Evolutionary conservation across 495 filamentous ascomycete species (phyloP).

Genomic region (Thermothielavioides terrestris): DNA sequence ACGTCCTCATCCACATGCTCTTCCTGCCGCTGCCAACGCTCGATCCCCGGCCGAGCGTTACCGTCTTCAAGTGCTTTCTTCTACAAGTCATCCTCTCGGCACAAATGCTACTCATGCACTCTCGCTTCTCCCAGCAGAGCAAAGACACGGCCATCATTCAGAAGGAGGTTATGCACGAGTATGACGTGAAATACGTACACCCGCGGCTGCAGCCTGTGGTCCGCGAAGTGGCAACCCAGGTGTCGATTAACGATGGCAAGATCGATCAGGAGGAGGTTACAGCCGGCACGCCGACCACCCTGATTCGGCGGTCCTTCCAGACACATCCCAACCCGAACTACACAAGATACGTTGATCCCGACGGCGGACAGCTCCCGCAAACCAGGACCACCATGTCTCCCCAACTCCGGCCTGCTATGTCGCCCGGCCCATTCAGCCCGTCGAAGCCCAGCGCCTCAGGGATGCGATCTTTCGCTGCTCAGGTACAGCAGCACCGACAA

Average conservation of each 20-base stretch:
- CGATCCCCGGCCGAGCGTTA: conserved; percentile 73
- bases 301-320: conserved; percentile 72
- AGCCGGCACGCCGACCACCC: conserved; percentile 65
- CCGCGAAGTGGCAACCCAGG: conserved; percentile 77
- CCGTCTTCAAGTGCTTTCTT: conserved; percentile 69
- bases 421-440: conserved; percentile 25
- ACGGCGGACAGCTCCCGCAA: conserved; percentile 28
- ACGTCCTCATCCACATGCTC: conserved; percentile 79
- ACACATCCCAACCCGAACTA: conserved; percentile 88
- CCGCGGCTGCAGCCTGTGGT: conserved; percentile 73
- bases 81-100: conserved; percentile 63
- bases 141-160: conserved; percentile 80
- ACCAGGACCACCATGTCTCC: conserved; percentile 19
- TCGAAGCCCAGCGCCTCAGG: conserved; percentile 8
- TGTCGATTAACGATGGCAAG: conserved; percentile 37
- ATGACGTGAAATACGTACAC: conserved; percentile 91
- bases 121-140: conserved; percentile 68
- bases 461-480: conserved; percentile 2
- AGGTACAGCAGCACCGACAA: conserved; percentile 12
- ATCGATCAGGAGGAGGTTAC: conserved; percentile 51
- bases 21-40: conserved; percentile 69
- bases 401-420: conserved; percentile 13
- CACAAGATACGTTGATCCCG: conserved; percentile 65
- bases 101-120: conserved; percentile 64
- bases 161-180: conserved; percentile 88